phyloP scores from a whole-genome alignment of 495 filamentous ascomycete genomes.

The Sporormia fimetaria region DNA sequence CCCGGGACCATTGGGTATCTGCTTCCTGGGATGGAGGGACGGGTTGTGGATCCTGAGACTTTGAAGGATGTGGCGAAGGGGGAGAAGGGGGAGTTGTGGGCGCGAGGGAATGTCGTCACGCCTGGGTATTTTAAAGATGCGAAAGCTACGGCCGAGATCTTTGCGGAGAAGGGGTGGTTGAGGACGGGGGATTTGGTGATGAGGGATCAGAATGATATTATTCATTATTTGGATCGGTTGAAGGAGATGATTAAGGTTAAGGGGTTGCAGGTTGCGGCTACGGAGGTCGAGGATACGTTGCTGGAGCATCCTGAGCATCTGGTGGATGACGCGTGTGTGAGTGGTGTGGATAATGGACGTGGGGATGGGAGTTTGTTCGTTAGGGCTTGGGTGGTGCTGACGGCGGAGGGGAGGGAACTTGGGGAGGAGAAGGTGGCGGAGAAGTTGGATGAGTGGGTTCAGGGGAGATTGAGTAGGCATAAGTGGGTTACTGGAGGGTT shows the following conservation, averaged over 20 bases:
- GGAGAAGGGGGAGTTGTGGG: slow-evolving; percentile 13
- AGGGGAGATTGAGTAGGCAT: slow-evolving; percentile 8
- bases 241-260: slow-evolving; percentile 24
- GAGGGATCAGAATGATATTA: slow-evolving; percentile 13
- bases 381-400: slow-evolving; percentile 17
- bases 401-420: slow-evolving; percentile 4
- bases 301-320: slow-evolving; percentile 12
- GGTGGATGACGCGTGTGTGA: slow-evolving; percentile 12
- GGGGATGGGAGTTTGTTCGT: slow-evolving; percentile 17
- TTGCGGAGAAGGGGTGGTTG: slow-evolving; percentile 11
- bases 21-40: slow-evolving; percentile 12
- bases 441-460: slow-evolving; percentile 15
- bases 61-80: slow-evolving; percentile 7
- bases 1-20: slow-evolving; percentile 14
- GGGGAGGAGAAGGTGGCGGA: slow-evolving; percentile 5
- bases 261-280: slow-evolving; percentile 16
- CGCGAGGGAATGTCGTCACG: slow-evolving; percentile 7
- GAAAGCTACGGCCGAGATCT: slow-evolving; percentile 14
- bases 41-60: slow-evolving; percentile 12
- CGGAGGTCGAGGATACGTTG: slow-evolving; percentile 15
- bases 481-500: slow-evolving; percentile 18
- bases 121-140: slow-evolving; percentile 15
- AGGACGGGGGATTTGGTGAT: slow-evolving; percentile 16
- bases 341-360: slow-evolving; percentile 12
- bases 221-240: slow-evolving; percentile 15